Base-by-base conservation (phyloP, 2,329 filamentous ascomycete genomes). In the Parafenestella ontariensis region DNA sequence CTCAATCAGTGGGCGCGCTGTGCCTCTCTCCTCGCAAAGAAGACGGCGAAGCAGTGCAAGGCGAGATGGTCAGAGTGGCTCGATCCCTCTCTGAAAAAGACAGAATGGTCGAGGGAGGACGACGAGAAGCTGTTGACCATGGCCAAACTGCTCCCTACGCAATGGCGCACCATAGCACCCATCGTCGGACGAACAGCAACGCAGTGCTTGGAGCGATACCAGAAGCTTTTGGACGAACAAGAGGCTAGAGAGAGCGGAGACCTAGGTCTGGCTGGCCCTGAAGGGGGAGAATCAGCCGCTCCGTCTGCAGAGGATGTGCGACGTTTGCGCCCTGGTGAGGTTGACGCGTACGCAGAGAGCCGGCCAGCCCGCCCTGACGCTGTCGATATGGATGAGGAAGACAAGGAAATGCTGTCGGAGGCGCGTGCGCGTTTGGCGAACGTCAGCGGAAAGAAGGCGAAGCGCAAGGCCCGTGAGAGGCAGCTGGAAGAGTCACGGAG, bases 361-460 rank as follows among this genome's bases (percentile, higher is more conserved):
- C 97, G 97, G 76, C 95, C 95, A 50, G 95, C 95, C 31, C 85
- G 93, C 56, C 95, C 95, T 34, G 95, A 99, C 76, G 97, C 95
- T 5, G 95, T 99, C 73, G 95, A 99, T 77, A 87, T 99, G 69
- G 95, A 99, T 73, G 95, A 99, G 75, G 95, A 99, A 73, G 95
- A 99, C 78, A 98, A 99, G 81, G 95, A 99, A 78, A 99, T 99
- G 95, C 79, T 99, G 70, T 97, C 93, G 74, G 95, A 99, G 79
- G 95, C 95, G 65, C 91, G 95, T 73, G 95, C 95, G 51, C 92
- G 95, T 79, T 81, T 99, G 61, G 95, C 95, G 60, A 99, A 99
- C 71, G 98, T 95, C 10, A 95, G 98, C 78, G 95, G 95, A 74
- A 99, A 99, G 80, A 99, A 99, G 81, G 95, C 95, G 6, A 99